Evolutionary conservation across 108 stramenopile species (phyloP).

Genomic region (Bacterosira constricta): DNA sequence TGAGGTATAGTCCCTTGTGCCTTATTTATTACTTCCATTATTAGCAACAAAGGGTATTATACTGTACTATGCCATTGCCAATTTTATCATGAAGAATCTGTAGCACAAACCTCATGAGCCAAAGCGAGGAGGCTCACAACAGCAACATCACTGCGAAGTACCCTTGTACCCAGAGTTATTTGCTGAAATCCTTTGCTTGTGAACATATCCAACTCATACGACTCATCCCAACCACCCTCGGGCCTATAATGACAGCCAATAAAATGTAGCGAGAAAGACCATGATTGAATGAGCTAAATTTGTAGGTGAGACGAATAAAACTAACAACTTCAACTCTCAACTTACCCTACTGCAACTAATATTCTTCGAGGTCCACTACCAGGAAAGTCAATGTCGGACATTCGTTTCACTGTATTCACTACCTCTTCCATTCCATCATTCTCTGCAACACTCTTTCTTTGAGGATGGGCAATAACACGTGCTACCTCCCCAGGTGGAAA

Average conservation of each 20-base stretch:
- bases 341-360: slow-evolving; percentile 70
- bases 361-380: slow-evolving; percentile 45
- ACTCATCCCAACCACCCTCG: slow-evolving; percentile 94
- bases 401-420: slow-evolving; percentile 33
- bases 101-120: slow-evolving; percentile 74
- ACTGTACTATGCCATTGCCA: no score
- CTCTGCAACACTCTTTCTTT: slow-evolving; percentile 23
- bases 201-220: slow-evolving; percentile 82
- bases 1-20: no score
- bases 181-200: slow-evolving; percentile 75
- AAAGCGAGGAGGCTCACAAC: slow-evolving; percentile 82
- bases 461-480: slow-evolving; percentile 82
- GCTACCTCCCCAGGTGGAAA: slow-evolving; percentile 70
- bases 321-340: neutral
- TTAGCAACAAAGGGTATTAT: no score
- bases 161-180: slow-evolving; percentile 76
- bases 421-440: neutral
- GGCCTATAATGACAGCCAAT: slow-evolving; percentile 60
- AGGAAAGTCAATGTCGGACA: slow-evolving; percentile 70
- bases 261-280: neutral
- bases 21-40: no score
- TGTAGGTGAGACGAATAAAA: neutral
- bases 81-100: no score
- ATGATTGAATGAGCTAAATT: no score
- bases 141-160: slow-evolving; percentile 90